Evolutionary conservation across 75 land plant species (phyloP), one percentile per base, ranked within the genome.

Genomic region (Isoetes taiwanensis): DNA sequence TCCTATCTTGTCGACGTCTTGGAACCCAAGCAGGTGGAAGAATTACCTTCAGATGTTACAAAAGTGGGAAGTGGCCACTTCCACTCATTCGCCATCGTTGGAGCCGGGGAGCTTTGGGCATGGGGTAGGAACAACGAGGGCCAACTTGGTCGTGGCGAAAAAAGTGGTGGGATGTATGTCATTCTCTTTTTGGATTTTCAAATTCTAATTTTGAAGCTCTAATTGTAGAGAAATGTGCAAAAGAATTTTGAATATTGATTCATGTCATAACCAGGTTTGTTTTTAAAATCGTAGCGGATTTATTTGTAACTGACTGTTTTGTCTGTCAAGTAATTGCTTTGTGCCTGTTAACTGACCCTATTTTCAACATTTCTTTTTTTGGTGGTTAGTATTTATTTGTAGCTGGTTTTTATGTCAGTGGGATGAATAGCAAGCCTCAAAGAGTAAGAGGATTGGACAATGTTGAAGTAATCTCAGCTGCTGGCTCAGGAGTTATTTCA

Each of bases 81-180:
- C 52, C 96, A 88, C 62, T 94, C 99, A 2, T 64, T 94, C 19
- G 99, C 99, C 28, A 63, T 94, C 31, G 63, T 79, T 14, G 6
- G 32, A 1, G 26, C 48, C 1, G 96, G 99, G 3, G 69, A 75
- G 61, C 64, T 94, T 16, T 88, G 90, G 90, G 79, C 86, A 0
- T 94, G 99, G 99, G 99, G 96, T 14, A 65, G 96, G 21, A 82
- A 94, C 62, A 29, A 59, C 4, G 99, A 94, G 57, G 83, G 72
- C 9, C 99, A 94, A 78, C 84, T 94, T 10, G 99, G 99, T 28
- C 58, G 82, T 8, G 71, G 74, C 23, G 62, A 59, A 8, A 3
- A 46, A 16, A 19, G 25, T 23, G 23, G 16, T 19, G 8, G 16
- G 23, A 46, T 19, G 50, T 46, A 46, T 6, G 50, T n/a, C 6